These are phyloP conservation scores for Sabuloglossum arenarium DNA, from an alignment of 495 filamentous ascomycete genomes.

Conservation along the genomic window DNA sequence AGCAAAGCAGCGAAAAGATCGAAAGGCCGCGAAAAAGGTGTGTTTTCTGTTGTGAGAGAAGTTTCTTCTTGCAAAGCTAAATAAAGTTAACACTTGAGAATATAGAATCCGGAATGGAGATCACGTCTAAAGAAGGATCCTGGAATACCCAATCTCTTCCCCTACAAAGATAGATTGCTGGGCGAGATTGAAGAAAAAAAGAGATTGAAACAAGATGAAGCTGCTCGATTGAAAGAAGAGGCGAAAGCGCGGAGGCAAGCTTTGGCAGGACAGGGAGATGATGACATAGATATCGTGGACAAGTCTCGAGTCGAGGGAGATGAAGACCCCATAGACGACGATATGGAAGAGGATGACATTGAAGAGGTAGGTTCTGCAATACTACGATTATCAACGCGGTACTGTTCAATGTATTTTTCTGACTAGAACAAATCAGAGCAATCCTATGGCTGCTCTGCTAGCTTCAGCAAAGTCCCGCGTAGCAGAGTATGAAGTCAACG, in stretches of 20 bases:
- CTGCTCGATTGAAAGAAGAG: slow-evolving; percentile 42
- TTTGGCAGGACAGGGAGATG: slow-evolving; percentile 12
- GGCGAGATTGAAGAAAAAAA: slow-evolving; percentile 83
- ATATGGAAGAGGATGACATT: slow-evolving; percentile 25
- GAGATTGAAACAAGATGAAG: slow-evolving; percentile 61
- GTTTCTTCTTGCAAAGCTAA: background rate
- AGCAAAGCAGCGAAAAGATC: slow-evolving; percentile 74
- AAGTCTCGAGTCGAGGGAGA: slow-evolving; percentile 10
- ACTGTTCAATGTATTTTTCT: background rate
- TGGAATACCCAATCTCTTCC: slow-evolving; percentile 91
- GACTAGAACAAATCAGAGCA: slow-evolving; percentile 27
- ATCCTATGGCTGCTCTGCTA: slow-evolving; percentile 82
- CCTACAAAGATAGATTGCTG: slow-evolving; percentile 88
- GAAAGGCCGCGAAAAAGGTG: slow-evolving; percentile 71
- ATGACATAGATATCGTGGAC: slow-evolving; percentile 17
- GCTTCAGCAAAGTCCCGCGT: slow-evolving; percentile 80
- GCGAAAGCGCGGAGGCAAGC: slow-evolving; percentile 33
- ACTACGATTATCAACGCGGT: background rate
- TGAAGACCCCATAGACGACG: slow-evolving; percentile 13
- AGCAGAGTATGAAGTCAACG: slow-evolving; percentile 42
- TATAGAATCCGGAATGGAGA: slow-evolving; percentile 76
- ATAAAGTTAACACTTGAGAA: background rate
- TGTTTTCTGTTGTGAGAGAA: background rate
- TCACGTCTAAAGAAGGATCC: slow-evolving; percentile 90
- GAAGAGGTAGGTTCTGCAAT: slow-evolving; percentile 21